Evolutionary conservation across 257 asterid species (phyloP), one percentile per base, ranked within the genome.

Genomic region (Hygrophila difformis): DNA sequence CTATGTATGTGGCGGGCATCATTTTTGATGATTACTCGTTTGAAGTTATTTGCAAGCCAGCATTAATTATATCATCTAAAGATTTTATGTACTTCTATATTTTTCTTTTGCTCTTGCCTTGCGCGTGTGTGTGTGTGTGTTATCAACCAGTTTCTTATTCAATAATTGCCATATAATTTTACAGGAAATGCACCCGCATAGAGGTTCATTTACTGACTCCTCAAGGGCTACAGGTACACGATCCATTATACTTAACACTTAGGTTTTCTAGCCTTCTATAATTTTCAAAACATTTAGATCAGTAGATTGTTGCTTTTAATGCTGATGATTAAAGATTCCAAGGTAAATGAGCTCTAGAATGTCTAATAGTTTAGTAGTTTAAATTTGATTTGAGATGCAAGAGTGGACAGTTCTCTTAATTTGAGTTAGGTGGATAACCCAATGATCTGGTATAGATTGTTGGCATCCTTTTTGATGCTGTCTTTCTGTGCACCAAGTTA

Each of bases 101-200:
- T n/a, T n/a, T 49, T 33, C 35, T 7, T 15, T 24, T 18, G 12
- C n/a, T n/a, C n/a, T n/a, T n/a, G n/a, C n/a, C n/a, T n/a, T n/a
- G n/a, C n/a, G n/a, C n/a, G n/a, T n/a, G n/a, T n/a, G n/a, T n/a
- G n/a, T n/a, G n/a, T n/a, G n/a, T n/a, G n/a, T n/a, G n/a, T n/a
- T n/a, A n/a, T n/a, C n/a, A n/a, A n/a, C n/a, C n/a, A n/a, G n/a
- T n/a, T n/a, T n/a, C n/a, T n/a, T n/a, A n/a, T n/a, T n/a, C n/a
- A n/a, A n/a, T n/a, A n/a, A n/a, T n/a, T n/a, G n/a, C n/a, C n/a
- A n/a, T n/a, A n/a, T n/a, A n/a, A n/a, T 12, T 12, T 29, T 29
- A 37, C 37, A 49, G 55, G 34, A 49, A 49, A 49, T 49, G 55
- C 40, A 49, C 55, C 14, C 21, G 55, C 10, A 49, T 49, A 49